Evolutionary conservation across 1,284 basidiomycete species (phyloP), one percentile per base, ranked within the genome.

Genomic region (Ganoderma lingzhi): DNA sequence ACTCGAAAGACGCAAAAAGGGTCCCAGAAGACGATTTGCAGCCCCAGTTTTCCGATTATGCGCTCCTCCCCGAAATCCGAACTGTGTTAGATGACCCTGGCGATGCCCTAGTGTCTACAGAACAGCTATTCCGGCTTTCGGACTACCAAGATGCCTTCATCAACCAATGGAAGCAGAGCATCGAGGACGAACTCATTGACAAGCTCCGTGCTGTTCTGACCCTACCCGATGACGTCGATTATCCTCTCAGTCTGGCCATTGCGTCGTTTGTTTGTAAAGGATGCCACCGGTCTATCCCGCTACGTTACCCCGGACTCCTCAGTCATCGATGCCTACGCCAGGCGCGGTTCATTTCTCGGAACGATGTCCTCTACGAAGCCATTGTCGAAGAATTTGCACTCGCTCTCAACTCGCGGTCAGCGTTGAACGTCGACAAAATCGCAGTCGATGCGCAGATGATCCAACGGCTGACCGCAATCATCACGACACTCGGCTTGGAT

Each of bases 211-310:
- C 55, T 56, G 30, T n/a, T 56, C 5, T 56, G 6, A n/a, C 55
- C 30, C 9, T 56, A 35, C 30, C 41, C 42, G 5, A 62, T 2
- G 61, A 42, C 4, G 28, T 62, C 39, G 42, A 62, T 23, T 14
- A 45, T 32, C 61, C 61, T 23, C 41, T 62, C n/a, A 30, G 8
- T 5, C 28, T 48, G 42, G 61, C 61, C 28, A 62, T 44, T 28
- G 39, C 39, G 15, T 44, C 42, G 6, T 62, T 62, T 12, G 23
- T 3, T 42, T 48, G 61, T 12, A 6, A 12, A 15, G 30, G 6
- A n/a, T 35, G 55, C 10, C 15, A 9, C 19, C 14, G 32, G 19
- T 35, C 32, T 5, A 15, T 56, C 55, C 55, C 55, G 15, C 32
- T 56, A 17, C 55, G 55, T 30, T 56, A 56, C 15, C 55, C 55